phyloP scores from a whole-genome alignment of 441 rosid genomes.

The Populus tomentosa region DNA sequence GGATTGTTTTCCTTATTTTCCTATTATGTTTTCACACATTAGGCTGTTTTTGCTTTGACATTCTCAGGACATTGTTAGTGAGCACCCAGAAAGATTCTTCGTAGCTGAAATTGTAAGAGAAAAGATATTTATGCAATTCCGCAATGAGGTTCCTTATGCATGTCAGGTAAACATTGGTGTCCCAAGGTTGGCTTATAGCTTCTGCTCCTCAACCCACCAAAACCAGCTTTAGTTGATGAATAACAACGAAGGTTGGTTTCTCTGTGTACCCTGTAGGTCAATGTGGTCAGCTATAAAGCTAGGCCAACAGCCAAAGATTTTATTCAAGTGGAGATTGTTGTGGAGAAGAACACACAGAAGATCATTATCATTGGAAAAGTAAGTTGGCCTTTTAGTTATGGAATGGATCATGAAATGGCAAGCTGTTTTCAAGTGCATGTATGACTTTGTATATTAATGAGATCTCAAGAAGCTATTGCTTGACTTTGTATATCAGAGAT shows the following conservation, averaged over 20 bases:
- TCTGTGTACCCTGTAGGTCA: slow-evolving; percentile 46
- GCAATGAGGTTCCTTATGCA: slow-evolving; percentile 82
- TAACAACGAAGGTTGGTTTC: neutral
- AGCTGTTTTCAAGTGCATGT: neutral
- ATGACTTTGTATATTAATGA: neutral
- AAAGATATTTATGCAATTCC: slow-evolving; percentile 87
- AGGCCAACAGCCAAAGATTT: slow-evolving; percentile 84
- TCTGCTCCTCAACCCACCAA: neutral
- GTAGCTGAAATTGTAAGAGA: slow-evolving; percentile 87
- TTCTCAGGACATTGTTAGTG: slow-evolving; percentile 81
- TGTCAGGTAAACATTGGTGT: slow-evolving; percentile 56
- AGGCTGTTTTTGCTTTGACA: slow-evolving; percentile 13
- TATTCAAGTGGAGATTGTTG: slow-evolving; percentile 88
- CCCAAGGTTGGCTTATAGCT: neutral
- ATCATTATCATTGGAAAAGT: slow-evolving; percentile 90
- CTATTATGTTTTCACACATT: slow-evolving; percentile 7
- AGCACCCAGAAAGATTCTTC: slow-evolving; percentile 96
- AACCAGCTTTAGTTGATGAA: neutral
- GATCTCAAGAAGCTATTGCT: neutral
- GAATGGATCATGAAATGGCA: neutral
- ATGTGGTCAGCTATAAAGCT: slow-evolving; percentile 78
- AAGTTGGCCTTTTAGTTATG: slow-evolving; percentile 19
- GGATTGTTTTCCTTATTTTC: neutral
- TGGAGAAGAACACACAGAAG: slow-evolving; percentile 86
- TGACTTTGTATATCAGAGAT: neutral